A percentile compares a stretch with the other conserved stretches of the same genome.
Conservation (phyloP, 2,329 filamentous ascomycete species). For the Neopestalotiopsis clavispora region DNA sequence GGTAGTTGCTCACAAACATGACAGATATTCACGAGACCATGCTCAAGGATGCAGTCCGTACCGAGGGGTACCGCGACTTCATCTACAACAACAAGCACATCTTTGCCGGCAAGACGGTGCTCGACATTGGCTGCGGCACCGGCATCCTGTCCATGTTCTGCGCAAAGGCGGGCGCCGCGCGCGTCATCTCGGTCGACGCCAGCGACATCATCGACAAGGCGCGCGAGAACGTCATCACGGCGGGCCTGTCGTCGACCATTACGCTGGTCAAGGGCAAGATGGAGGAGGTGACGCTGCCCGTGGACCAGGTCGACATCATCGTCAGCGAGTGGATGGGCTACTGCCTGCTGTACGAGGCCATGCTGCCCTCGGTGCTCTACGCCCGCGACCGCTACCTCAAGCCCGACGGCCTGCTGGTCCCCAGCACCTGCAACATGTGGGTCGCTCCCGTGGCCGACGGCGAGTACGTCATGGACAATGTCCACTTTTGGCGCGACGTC, state of each 20-base stretch:
- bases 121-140: slow-evolving; percentile 88
- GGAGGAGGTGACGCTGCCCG: slow-evolving; percentile 81
- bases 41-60: slow-evolving; percentile 88
- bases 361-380: slow-evolving; percentile 91
- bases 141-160: slow-evolving; percentile 95
- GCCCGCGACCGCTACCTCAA: slow-evolving; percentile 87
- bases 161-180: slow-evolving; percentile 83
- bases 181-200: slow-evolving; percentile 90
- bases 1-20: neutral
- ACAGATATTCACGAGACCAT: slow-evolving; percentile 94
- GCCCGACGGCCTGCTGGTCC: slow-evolving; percentile 81
- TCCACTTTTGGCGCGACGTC: slow-evolving; percentile 87
- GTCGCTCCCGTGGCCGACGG: slow-evolving; percentile 80
- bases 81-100: slow-evolving; percentile 90
- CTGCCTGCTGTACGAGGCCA: slow-evolving; percentile 89
- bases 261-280: slow-evolving; percentile 84
- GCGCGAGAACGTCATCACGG: slow-evolving; percentile 81
- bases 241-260: slow-evolving; percentile 75
- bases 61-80: slow-evolving; percentile 92
- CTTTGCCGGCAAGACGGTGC: slow-evolving; percentile 83
- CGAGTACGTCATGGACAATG: slow-evolving; percentile 77
- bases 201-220: slow-evolving; percentile 89
- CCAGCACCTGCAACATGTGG: slow-evolving; percentile 82
- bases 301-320: slow-evolving; percentile 87
- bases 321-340: slow-evolving; percentile 99